Evolutionary conservation across 805 yeast genomes (phyloP).

Genomic region (Komagataella mondaviorum): DNA sequence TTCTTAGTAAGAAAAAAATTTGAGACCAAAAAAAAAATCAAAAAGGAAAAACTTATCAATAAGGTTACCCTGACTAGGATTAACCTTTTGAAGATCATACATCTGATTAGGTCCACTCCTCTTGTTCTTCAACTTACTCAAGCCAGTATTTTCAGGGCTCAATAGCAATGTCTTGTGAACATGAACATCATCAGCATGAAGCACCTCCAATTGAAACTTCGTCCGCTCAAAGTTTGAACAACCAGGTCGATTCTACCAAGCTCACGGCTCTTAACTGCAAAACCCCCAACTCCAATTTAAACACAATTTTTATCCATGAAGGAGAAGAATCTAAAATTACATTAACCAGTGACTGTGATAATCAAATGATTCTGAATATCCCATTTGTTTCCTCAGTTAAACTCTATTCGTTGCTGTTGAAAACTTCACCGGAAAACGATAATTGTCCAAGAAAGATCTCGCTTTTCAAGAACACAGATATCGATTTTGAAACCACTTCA

Average conservation of each 20-base stretch:
- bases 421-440: slow-evolving; percentile 43
- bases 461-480: slow-evolving; percentile 56
- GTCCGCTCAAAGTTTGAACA: slow-evolving; percentile 51
- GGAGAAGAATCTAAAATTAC: slow-evolving; percentile 32
- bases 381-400: slow-evolving; percentile 72
- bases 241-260: slow-evolving; percentile 44
- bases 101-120: not conserved
- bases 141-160: not conserved
- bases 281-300: slow-evolving; percentile 34
- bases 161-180: slow-evolving; percentile 6
- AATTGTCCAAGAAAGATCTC: slow-evolving; percentile 60
- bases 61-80: not conserved
- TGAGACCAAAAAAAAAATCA: not conserved
- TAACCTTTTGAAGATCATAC: not conserved
- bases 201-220: slow-evolving; percentile 61
- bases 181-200: slow-evolving; percentile 21
- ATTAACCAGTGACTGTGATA: slow-evolving; percentile 58
- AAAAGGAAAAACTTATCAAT: not conserved
- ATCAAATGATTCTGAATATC: slow-evolving; percentile 61
- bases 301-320: slow-evolving; percentile 34
- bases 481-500: slow-evolving; percentile 52
- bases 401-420: slow-evolving; percentile 56
- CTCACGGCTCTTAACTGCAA: slow-evolving; percentile 52
- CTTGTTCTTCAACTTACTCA: slow-evolving; percentile 1
- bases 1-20: not conserved